These are phyloP conservation scores for Arctostaphylos glauca DNA, from an alignment of 148 eudicot species.

Conservation along the genomic window DNA sequence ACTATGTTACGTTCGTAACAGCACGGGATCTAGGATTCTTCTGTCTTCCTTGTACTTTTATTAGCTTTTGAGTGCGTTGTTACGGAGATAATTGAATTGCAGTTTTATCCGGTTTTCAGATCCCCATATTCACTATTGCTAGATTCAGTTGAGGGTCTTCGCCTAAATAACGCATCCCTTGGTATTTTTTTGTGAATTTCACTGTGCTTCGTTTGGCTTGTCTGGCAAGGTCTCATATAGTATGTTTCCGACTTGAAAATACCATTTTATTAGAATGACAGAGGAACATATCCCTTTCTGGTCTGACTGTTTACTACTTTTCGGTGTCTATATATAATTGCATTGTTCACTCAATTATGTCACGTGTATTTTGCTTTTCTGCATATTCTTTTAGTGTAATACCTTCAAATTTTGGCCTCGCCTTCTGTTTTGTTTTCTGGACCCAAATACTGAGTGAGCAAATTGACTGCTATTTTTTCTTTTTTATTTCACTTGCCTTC, in stretches of 20 bases:
- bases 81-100: neutral
- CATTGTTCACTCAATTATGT: neutral
- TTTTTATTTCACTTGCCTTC: neutral
- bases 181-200: neutral
- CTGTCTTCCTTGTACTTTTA: neutral
- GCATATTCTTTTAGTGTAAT: neutral
- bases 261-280: neutral
- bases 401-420: neutral
- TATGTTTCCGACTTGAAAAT: too few species aligned
- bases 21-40: slow-evolving; percentile 13
- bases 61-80: neutral
- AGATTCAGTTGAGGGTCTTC: neutral
- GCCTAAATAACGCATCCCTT: neutral
- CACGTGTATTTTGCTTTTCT: neutral
- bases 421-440: neutral
- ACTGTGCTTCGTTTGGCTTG: neutral
- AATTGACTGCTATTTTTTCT: neutral
- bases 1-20: neutral
- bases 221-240: neutral
- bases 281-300: neutral
- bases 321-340: neutral
- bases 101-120: neutral
- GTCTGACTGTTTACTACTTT: neutral
- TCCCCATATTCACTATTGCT: neutral
- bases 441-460: neutral